Conservation (phyloP, 108 stramenopile species). For the Skeletonema potamos region DNA sequence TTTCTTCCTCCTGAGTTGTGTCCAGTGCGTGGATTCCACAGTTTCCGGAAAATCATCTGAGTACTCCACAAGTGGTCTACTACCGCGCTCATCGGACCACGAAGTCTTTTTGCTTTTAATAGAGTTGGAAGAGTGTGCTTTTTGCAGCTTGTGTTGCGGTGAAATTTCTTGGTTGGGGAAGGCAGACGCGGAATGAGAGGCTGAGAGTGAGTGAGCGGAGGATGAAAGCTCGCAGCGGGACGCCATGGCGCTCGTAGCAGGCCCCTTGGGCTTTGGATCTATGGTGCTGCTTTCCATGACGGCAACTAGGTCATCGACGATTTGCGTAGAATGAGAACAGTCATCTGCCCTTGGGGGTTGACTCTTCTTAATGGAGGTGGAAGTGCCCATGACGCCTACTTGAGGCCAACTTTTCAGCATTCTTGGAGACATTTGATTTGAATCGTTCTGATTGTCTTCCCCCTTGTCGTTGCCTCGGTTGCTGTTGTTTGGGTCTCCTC, state of each 20-base stretch:
- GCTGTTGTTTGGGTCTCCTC: not conserved
- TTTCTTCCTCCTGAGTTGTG: slow-evolving; percentile 15
- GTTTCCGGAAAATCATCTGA: slow-evolving; percentile 58
- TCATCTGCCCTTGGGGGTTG: not conserved
- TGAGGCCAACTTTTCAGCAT: slow-evolving; percentile 21
- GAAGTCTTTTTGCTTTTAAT: slow-evolving; percentile 53
- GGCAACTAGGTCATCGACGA: slow-evolving; percentile 39
- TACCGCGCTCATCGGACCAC: slow-evolving; percentile 78
- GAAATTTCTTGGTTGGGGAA: slow-evolving; percentile 17
- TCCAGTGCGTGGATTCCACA: slow-evolving; percentile 19
- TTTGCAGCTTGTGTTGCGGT: not conserved
- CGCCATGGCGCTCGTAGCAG: slow-evolving; percentile 9
- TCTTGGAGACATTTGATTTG: not conserved
- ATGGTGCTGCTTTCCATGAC: slow-evolving; percentile 29
- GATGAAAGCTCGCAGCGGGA: not conserved
- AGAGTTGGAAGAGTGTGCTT: slow-evolving; percentile 18
- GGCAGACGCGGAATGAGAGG: slow-evolving; percentile 19
- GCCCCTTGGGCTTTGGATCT: not conserved
- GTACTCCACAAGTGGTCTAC: slow-evolving; percentile 62
- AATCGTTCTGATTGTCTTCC: not conserved
- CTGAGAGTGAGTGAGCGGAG: slow-evolving; percentile 7
- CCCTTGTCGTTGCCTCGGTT: not conserved
- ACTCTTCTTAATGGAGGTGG: not conserved
- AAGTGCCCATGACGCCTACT: slow-evolving; percentile 14
- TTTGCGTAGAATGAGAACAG: slow-evolving; percentile 16